These are phyloP conservation scores for Stachybotrys chlorohalonatus DNA, from an alignment of 2,329 filamentous ascomycete genomes.

Conservation along the genomic window DNA sequence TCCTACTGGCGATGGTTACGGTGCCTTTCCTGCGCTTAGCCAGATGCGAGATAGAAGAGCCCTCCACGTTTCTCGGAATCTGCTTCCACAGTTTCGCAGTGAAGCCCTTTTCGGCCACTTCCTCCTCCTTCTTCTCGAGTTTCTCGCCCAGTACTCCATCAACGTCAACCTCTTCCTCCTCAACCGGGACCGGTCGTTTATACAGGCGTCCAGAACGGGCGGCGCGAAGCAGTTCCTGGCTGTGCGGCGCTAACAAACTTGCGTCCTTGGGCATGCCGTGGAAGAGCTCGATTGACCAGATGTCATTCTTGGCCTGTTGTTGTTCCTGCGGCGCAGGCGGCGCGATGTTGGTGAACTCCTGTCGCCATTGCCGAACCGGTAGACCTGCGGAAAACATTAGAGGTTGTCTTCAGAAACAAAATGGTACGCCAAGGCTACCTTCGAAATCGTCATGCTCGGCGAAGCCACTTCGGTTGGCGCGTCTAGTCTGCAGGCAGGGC, in stretches of 20 bases:
- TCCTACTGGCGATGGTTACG: slow-evolving; percentile 46
- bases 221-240: slow-evolving; percentile 72
- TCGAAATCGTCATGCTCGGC: slow-evolving; percentile 55
- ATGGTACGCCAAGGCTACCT: slow-evolving; percentile 23
- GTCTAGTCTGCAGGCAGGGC: slow-evolving; percentile 35
- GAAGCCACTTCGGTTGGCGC: slow-evolving; percentile 46
- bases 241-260: slow-evolving; percentile 66
- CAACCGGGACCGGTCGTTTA: slow-evolving; percentile 56
- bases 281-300: slow-evolving; percentile 68
- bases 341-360: slow-evolving; percentile 58
- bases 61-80: slow-evolving; percentile 49
- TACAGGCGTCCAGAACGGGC: slow-evolving; percentile 70
- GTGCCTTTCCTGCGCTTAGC: slow-evolving; percentile 54
- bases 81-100: slow-evolving; percentile 54
- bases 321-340: slow-evolving; percentile 58
- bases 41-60: slow-evolving; percentile 40
- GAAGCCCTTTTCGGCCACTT: slow-evolving; percentile 44
- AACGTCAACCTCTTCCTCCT: slow-evolving; percentile 49
- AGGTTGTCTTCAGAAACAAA: background rate
- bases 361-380: slow-evolving; percentile 84
- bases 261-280: slow-evolving; percentile 79
- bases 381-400: slow-evolving; percentile 47
- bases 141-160: slow-evolving; percentile 40
- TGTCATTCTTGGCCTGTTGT: slow-evolving; percentile 51
- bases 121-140: slow-evolving; percentile 54